Conservation (phyloP, 495 filamentous ascomycete species). For the Penicillium desertorum region DNA sequence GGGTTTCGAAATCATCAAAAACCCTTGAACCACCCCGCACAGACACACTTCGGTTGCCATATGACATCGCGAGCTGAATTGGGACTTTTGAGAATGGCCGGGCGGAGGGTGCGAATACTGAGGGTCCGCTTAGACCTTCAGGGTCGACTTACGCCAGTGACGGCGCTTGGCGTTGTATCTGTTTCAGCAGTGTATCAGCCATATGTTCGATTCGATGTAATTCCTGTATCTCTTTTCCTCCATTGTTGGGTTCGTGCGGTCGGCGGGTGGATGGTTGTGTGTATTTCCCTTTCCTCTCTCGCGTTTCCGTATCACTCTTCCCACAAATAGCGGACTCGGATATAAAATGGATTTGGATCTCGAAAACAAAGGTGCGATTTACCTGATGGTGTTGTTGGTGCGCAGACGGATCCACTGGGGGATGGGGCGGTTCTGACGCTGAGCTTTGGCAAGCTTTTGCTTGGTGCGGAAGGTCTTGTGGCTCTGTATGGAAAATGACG, state of each 20-base stretch:
- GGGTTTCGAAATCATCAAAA: conserved; percentile 21
- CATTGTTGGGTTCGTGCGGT: conserved; percentile 6
- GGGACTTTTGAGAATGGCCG: conserved; percentile 15
- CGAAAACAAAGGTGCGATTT: conserved; percentile 41
- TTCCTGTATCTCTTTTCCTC: conserved; percentile 4
- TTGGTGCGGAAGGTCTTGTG: conserved; percentile 99
- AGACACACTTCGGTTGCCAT: conserved; percentile 19
- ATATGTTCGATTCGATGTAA: conserved; percentile 10
- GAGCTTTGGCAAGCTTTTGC: conserved; percentile 99
- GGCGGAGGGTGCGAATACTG: conserved; percentile 17
- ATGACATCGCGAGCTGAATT: conserved; percentile 16
- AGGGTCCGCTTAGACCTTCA: conserved; percentile 76
- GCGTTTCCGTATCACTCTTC: conserved; percentile 1
- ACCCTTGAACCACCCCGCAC: conserved; percentile 17
- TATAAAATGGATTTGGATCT: conserved; percentile 4
- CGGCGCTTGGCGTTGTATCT: conserved; percentile 99
- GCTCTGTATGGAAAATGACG: conserved; percentile 56
- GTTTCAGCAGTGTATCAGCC: conserved; percentile 25
- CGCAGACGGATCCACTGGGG: conserved; percentile 99
- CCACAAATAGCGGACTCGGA: conserved; percentile 3
- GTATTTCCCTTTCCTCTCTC: background rate
- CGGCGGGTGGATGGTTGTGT: background rate
- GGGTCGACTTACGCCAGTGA: conserved; percentile 99
- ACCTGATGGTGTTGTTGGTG: conserved; percentile 98
- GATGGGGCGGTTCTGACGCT: conserved; percentile 99